Conservation (phyloP, 768 basidiomycete genomes). For the Lactarius trivialis region DNA sequence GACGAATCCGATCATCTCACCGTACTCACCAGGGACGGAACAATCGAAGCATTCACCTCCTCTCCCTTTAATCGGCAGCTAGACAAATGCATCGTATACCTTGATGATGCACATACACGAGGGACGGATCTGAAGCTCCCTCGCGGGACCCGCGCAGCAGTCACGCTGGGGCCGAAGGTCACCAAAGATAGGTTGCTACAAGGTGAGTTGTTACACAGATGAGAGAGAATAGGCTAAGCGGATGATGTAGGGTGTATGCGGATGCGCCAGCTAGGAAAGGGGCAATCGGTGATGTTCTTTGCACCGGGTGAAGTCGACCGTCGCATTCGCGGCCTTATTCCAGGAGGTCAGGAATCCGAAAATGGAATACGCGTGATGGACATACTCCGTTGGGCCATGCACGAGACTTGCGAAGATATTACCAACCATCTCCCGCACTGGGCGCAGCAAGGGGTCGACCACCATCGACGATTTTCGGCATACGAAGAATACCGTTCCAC, state of each 20-base stretch:
- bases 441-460: conserved; percentile 6
- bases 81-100: conserved; percentile 39
- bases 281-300: conserved; percentile 7
- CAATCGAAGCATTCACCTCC: conserved; percentile 31
- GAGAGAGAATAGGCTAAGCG: not conserved
- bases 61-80: conserved; percentile 35
- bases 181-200: conserved; percentile 47
- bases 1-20: conserved; percentile 29
- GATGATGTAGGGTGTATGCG: conserved; percentile 6
- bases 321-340: not conserved
- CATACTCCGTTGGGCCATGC: conserved; percentile 8
- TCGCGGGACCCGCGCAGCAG: conserved; percentile 34
- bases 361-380: not conserved
- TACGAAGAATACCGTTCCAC: not conserved
- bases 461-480: not conserved
- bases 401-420: conserved; percentile 12
- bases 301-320: conserved; percentile 9
- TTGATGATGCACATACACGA: conserved; percentile 47
- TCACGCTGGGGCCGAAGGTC: conserved; percentile 44
- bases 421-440: conserved; percentile 1
- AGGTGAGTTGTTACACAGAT: conserved; percentile 29
- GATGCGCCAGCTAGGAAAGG: conserved; percentile 6
- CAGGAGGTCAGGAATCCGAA: not conserved
- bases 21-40: conserved; percentile 34
- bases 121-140: conserved; percentile 51